Evolutionary conservation across 768 basidiomycete genomes (phyloP), one percentile per base, ranked within the genome.

Genomic region (Termitomyces bulborhizus): DNA sequence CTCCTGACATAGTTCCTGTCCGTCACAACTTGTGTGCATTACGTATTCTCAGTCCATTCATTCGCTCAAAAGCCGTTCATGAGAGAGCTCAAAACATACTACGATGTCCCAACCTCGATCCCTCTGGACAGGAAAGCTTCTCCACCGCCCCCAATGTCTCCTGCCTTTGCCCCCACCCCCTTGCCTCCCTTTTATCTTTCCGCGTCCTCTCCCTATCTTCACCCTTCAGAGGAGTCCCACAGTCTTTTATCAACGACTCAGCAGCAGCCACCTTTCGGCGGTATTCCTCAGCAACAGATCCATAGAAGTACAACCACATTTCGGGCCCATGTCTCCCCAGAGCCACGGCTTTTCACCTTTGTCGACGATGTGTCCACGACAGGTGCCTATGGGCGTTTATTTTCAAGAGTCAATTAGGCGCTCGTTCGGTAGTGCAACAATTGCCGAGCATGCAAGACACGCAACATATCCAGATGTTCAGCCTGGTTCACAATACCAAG

Each of bases 401-500:
- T 41, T 34, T 21, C 51, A 43, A 32, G 55, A 49, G 24, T 45
- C 36, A n/a, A 21, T 34, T 18, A 26, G 47, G 24, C 15, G 15
- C 15, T 39, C 12, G 4, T 46, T 29, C 32, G 24, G 36, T 34
- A 21, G 21, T 21, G 21, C 53, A 54, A 18, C 55, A 40, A 46
- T 39, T 31, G 24, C 27, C 51, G 2, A 24, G 32, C 27, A 36
- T 36, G 36, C 36, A 36, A 15, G 4, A 36, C 3, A 36, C 15
- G 29, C 46, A 40, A 44, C 8, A 42, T 12, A n/a, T 32, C 18
- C 13, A 34, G 21, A 21, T 18, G 46, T 55, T 26, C 53, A 57
- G 46, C 39, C 59, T 39, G 60, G 58, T 21, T 53, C 54, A 34
- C 53, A 53, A 32, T 59, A 49, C 40, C 55, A 56, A 48, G 55